These are phyloP conservation scores for Clavispora asparagi DNA, from an alignment of 805 yeast genomes.

Conservation along the genomic window DNA sequence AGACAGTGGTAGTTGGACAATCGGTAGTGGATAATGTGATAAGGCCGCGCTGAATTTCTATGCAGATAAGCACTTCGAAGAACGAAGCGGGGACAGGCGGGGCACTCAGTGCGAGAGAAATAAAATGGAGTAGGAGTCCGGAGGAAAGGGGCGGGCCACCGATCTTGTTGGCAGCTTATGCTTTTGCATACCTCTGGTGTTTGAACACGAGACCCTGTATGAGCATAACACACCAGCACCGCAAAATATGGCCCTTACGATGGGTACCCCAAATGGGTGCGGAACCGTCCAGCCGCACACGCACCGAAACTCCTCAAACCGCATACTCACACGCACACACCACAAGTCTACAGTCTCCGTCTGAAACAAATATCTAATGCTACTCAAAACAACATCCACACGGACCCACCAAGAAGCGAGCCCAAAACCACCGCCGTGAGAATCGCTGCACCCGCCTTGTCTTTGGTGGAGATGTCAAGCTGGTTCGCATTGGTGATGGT, in stretches of 20 bases:
- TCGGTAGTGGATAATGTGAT: neutral
- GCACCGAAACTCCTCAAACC: too few relatives aligned
- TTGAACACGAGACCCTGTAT: too few relatives aligned
- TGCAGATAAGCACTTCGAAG: neutral
- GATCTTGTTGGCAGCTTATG: too few relatives aligned
- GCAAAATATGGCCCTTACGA: too few relatives aligned
- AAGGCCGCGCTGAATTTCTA: neutral
- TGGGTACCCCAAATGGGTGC: too few relatives aligned
- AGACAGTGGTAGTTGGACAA: too few relatives aligned
- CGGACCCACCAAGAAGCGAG: slow-evolving; percentile 55
- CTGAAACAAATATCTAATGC: neutral
- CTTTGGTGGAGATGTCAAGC: slow-evolving; percentile 46
- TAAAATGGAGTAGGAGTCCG: too few relatives aligned
- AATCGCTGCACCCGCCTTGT: slow-evolving; percentile 82
- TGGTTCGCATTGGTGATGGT: slow-evolving; percentile 32
- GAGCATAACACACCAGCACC: too few relatives aligned
- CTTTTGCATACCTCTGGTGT: too few relatives aligned
- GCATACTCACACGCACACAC: too few relatives aligned
- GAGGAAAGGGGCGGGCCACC: too few relatives aligned
- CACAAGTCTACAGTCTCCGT: too few relatives aligned
- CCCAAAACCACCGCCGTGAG: slow-evolving; percentile 71
- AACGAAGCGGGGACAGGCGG: neutral
- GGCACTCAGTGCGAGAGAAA: neutral
- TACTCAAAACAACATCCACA: slow-evolving; percentile 67
- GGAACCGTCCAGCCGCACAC: neutral